Evolutionary conservation across 1,139 yeast genomes (phyloP), one percentile per base, ranked within the genome.

Genomic region (Petasospora rhodanensis): DNA sequence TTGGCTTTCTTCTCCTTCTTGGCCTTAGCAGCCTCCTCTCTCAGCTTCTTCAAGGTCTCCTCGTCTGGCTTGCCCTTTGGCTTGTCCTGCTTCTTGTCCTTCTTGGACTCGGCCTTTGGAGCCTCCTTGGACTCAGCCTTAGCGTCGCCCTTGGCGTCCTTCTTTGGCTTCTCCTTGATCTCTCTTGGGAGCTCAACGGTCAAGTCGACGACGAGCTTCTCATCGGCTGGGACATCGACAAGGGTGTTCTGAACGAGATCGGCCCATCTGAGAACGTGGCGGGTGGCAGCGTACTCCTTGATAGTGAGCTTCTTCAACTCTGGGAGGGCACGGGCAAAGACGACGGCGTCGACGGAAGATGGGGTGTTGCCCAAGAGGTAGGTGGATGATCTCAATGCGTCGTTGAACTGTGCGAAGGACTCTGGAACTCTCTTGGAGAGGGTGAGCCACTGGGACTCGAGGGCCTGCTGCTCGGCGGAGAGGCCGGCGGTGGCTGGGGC

Each of bases 211-310:
- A 54, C 56, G 41, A 89, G 54, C 54, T 73, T 69, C 22, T 69
- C 70, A 22, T 59, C 66, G 34, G 66, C 73, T 35, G 81, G 74
- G 28, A 81, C 69, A 11, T 62, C 65, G 26, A 77, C 70, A 21
- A 66, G 47, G 18, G 76, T 66, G 56, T 79, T 75, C 66, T 91
- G 97, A 43, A 91, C 64, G 51, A 84, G 73, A 53, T 87, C 96
- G 16, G 75, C 74, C 96, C 97, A 91, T 71, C 97, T 81, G 44
- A 86, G 65, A 42, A 87, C 68, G 61, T 89, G 97, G 70, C 96
- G 83, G 39, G 78, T 76, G 26, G 76, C 79, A 22, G 66, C 62
- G 26, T 74, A 59, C 22, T 63, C 64, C 17, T 57, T 47, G 14
- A 56, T 39, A 15, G 68, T 60, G 74, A 86, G 75, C 41, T 67